These are phyloP conservation scores for Irineochytrium annulatum DNA, from an alignment of 192 early-diverging fungal genomes.

Conservation along the genomic window DNA sequence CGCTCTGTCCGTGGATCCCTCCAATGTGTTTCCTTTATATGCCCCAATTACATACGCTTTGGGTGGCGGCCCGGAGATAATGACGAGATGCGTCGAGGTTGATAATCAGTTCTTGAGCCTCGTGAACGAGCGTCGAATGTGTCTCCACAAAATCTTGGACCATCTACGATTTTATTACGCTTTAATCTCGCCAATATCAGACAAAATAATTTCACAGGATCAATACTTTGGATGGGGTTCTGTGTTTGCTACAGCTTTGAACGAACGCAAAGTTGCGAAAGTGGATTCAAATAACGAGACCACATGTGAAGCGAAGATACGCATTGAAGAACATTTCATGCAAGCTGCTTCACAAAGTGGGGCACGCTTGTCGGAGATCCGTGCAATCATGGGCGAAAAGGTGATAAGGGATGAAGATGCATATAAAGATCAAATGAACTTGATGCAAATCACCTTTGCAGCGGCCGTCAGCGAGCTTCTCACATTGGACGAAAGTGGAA, in stretches of 20 bases:
- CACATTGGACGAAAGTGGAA: too few relatives aligned
- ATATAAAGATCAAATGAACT: neutral
- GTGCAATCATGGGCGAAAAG: neutral
- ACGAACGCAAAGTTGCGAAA: neutral
- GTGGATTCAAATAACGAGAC: neutral
- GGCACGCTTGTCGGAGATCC: neutral
- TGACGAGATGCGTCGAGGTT: constrained; percentile 22
- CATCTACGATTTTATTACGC: constrained; percentile 35
- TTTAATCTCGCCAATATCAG: constrained; percentile 22
- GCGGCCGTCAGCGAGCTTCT: neutral
- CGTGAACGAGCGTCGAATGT: neutral
- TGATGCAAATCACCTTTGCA: neutral
- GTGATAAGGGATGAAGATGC: neutral
- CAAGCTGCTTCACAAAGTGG: too few relatives aligned
- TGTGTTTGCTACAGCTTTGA: neutral
- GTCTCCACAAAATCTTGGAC: constrained; percentile 9
- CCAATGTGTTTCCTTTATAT: constrained; percentile 16
- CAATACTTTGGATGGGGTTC: constrained; percentile 21
- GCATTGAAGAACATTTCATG: neutral
- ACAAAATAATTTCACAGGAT: constrained; percentile 27
- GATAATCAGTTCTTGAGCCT: constrained; percentile 23
- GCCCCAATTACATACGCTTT: constrained; percentile 6
- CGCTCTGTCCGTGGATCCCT: constrained; percentile 5
- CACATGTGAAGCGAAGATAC: neutral
- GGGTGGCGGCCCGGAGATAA: constrained; percentile 7